A percentile compares a stretch with the other conserved stretches of the same genome.
Conservation (phyloP, 2,329 filamentous ascomycete genomes). For the Cryphonectria naterciae region DNA sequence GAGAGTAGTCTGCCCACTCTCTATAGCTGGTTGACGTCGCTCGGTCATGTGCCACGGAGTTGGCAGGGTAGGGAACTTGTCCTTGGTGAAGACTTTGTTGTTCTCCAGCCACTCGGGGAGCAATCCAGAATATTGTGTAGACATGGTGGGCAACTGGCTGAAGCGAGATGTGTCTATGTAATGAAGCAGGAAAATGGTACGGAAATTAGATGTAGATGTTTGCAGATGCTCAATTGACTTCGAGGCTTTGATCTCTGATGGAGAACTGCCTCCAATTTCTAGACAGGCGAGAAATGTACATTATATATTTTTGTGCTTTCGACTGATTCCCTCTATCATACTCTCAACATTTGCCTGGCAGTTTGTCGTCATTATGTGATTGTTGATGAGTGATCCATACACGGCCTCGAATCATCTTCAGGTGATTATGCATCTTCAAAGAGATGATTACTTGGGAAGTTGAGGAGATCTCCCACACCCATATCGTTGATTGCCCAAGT, state of each 20-base stretch:
- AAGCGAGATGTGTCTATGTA: no score
- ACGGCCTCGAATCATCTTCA: background rate
- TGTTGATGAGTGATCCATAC: background rate
- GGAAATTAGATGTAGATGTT: background rate
- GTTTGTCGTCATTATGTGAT: background rate
- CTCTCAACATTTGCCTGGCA: background rate
- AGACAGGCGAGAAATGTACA: background rate
- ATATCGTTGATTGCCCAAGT: background rate
- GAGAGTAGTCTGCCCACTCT: slow-evolving; percentile 14
- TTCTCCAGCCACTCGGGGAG: slow-evolving; percentile 20
- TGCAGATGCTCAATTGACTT: background rate
- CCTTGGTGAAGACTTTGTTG: slow-evolving; percentile 20
- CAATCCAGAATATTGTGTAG: slow-evolving; percentile 5
- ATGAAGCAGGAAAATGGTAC: background rate
- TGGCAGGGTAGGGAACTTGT: slow-evolving; percentile 16
- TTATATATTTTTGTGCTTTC: background rate
- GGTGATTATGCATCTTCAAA: background rate
- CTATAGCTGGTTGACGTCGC: slow-evolving; percentile 9
- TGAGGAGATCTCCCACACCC: background rate
- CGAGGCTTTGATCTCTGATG: background rate
- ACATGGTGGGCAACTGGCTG: slow-evolving; percentile 6
- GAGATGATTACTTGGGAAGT: background rate
- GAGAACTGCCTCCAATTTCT: background rate
- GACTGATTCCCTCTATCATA: background rate
- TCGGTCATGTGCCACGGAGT: slow-evolving; percentile 22